Base-by-base conservation (phyloP, 331 rosid genomes). In the Quercus phellos region DNA sequence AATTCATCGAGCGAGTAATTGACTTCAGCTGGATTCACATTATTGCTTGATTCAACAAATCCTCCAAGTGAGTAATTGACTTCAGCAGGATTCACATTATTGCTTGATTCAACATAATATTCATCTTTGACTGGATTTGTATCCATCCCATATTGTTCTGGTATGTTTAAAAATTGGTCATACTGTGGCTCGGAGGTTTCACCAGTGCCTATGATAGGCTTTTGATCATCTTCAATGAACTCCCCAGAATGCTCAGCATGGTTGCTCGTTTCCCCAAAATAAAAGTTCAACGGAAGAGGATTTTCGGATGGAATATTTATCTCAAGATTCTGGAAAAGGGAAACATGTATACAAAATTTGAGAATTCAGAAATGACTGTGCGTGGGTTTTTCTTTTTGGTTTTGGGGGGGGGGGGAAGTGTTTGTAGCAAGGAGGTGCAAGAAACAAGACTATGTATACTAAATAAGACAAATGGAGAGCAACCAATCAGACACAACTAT, bases 251-350 rank as follows among this genome's bases (percentile, higher is more conserved):
- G 80, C 75, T 74, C 87, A 81, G 84, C 66, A 21, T 77, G 55
- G 85, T 77, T 85, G 79, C 93, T 87, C 16, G 85, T 80, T 77
- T 94, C 98, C 77, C 94, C 97, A 66, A 30, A 53, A 68, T 21
- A 84, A 66, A 82, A 88, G 81, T 71, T 85, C 2, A 6, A 13
- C 1, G 84, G 51, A 63, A 56, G 82, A 66, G 82, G 81, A 67
- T 38, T 32, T 68, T 74, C 89, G 56, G 51, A 26, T 13, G 78
- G 82, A 73, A 34, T 73, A 55, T 42, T 79, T 32, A 51, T 51
- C 32, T 82, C 87, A 35, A 86, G 76, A 35, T 75, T 61, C 99
- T 95, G 90, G 51, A 73, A 35, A 74, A 75, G 60, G 12, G 24
- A 74, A 34, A 16, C 17, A 51, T 26, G 27, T 68, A 4, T n/a